These are phyloP conservation scores for Candida pini DNA, from an alignment of 805 yeast genomes.

Conservation along the genomic window DNA sequence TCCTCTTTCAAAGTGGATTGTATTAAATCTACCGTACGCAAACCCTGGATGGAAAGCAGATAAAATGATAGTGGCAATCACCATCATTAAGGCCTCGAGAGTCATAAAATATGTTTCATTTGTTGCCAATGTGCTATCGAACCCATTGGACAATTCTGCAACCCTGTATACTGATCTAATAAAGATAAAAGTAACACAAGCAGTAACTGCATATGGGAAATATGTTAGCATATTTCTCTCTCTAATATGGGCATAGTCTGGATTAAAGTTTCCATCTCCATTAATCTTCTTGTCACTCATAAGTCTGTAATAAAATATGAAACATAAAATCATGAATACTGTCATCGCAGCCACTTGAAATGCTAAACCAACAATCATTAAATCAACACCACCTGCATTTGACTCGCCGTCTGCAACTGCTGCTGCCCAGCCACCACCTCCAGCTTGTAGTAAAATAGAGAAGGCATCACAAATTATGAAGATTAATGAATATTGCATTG, in stretches of 20 bases:
- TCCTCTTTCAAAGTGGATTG: background rate
- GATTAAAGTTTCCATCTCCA: slow-evolving; percentile 29
- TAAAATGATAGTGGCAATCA: slow-evolving; percentile 38
- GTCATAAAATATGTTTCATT: slow-evolving; percentile 52
- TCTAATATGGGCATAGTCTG: slow-evolving; percentile 28
- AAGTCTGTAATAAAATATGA: slow-evolving; percentile 37
- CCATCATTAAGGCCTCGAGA: slow-evolving; percentile 58
- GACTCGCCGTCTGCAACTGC: slow-evolving; percentile 28
- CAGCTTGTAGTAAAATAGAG: slow-evolving; percentile 57
- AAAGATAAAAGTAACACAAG: slow-evolving; percentile 45
- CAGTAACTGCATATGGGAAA: slow-evolving; percentile 39
- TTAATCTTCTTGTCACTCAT: slow-evolving; percentile 15
- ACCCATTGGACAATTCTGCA: slow-evolving; percentile 63
- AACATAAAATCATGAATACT: slow-evolving; percentile 44
- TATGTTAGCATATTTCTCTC: slow-evolving; percentile 28
- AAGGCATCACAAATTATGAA: slow-evolving; percentile 58
- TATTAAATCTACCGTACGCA: slow-evolving; percentile 24
- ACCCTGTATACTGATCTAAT: slow-evolving; percentile 67
- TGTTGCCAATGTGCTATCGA: slow-evolving; percentile 56
- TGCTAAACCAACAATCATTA: slow-evolving; percentile 72
- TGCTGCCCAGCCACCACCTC: slow-evolving; percentile 57
- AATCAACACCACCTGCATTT: slow-evolving; percentile 41
- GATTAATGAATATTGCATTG: slow-evolving; percentile 50
- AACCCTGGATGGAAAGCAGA: slow-evolving; percentile 59
- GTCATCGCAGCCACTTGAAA: slow-evolving; percentile 67